phyloP scores from a whole-genome alignment of 768 basidiomycete species.

The Trametes punicea region DNA sequence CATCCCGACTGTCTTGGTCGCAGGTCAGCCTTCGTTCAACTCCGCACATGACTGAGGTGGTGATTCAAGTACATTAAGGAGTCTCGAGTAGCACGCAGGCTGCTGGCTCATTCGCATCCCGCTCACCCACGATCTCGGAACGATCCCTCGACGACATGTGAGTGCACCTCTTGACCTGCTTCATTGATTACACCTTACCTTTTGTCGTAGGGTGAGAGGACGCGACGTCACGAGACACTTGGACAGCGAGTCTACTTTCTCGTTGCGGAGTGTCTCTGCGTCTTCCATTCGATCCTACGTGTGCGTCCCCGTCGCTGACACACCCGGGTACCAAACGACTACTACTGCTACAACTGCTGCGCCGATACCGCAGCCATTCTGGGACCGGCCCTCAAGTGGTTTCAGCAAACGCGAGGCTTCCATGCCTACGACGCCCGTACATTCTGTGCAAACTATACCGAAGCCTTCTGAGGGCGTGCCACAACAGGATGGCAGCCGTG shows the following conservation, averaged over 20 bases:
- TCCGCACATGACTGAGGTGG: neutral
- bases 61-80: neutral
- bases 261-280: slow-evolving; percentile 7
- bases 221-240: neutral
- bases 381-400: neutral
- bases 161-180: no score
- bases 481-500: neutral
- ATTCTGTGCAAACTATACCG: neutral
- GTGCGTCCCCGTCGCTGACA: neutral
- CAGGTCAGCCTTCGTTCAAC: neutral
- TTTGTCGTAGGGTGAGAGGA: neutral
- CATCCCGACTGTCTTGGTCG: slow-evolving; percentile 9
- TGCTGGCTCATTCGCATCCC: neutral
- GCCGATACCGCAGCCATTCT: neutral
- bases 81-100: slow-evolving; percentile 6
- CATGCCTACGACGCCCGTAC: neutral
- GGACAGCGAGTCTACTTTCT: slow-evolving; percentile 14
- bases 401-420: neutral
- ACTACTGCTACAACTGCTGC: neutral
- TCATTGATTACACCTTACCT: no score
- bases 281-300: neutral
- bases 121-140: slow-evolving; percentile 14
- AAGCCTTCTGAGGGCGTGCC: neutral
- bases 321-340: neutral
- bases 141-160: slow-evolving; percentile 10